Evolutionary conservation across 352 stramenopile species (phyloP).

Genomic region (Globisporangium echinulatum): DNA sequence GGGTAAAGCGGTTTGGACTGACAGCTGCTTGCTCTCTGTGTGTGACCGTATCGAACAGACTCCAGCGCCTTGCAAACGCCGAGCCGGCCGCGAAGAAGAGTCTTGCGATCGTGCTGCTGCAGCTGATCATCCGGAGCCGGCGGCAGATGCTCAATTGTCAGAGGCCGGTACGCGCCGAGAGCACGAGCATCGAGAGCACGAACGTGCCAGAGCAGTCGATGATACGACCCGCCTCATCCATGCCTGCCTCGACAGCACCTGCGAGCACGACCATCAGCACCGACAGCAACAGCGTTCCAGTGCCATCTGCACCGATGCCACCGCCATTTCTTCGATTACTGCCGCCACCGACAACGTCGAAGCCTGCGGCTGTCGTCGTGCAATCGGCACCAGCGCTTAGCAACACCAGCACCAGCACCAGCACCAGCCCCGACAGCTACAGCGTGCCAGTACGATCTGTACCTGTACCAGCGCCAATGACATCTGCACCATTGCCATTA

Average conservation of each 20-base stretch:
- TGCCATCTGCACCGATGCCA: not conserved
- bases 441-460: too few relatives aligned
- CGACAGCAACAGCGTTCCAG: slow-evolving; percentile 2
- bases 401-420: not conserved
- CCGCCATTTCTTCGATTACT: not conserved
- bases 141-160: slow-evolving; percentile 62
- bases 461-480: too few relatives aligned
- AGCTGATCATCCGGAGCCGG: slow-evolving; percentile 66
- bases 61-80: slow-evolving; percentile 27
- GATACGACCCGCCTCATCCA: too few relatives aligned
- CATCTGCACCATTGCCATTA: not conserved
- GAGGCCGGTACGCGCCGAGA: too few relatives aligned
- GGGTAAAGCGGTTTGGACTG: too few relatives aligned
- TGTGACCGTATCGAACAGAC: slow-evolving; percentile 14
- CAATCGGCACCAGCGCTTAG: not conserved
- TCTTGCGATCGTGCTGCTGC: slow-evolving; percentile 39
- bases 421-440: not conserved
- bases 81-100: slow-evolving; percentile 20
- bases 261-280: too few relatives aligned
- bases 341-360: not conserved
- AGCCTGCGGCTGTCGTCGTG: not conserved
- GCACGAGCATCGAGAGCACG: too few relatives aligned
- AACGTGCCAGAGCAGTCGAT: too few relatives aligned
- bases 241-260: too few relatives aligned
- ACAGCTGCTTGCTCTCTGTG: too few relatives aligned